Evolutionary conservation across 768 basidiomycete genomes (phyloP).

Genomic region (Candolleomyces efflorescens): DNA sequence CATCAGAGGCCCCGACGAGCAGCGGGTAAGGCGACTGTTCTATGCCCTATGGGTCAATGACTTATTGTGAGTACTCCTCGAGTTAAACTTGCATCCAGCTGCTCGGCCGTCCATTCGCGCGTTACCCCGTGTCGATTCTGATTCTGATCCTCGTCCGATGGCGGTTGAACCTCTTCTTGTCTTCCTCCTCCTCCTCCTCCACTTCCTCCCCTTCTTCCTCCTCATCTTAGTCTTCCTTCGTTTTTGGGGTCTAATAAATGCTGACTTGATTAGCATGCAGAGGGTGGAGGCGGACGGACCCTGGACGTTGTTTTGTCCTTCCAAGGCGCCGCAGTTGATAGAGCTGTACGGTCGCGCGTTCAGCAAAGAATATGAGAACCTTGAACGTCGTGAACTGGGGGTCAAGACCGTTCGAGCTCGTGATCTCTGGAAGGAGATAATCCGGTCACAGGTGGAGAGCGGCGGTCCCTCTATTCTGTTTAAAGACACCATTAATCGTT

Average conservation of each 20-base stretch:
- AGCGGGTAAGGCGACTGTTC: neutral
- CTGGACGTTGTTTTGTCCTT: slow-evolving; percentile 4
- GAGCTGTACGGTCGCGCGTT: neutral
- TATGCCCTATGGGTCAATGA: neutral
- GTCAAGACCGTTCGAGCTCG: neutral
- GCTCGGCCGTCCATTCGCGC: no score
- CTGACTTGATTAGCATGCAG: neutral
- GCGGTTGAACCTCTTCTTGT: no score
- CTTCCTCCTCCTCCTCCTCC: no score
- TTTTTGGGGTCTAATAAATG: no score
- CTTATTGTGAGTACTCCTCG: neutral
- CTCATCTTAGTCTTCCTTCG: no score
- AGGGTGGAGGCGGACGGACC: neutral
- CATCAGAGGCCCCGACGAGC: neutral
- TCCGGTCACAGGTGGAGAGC: neutral
- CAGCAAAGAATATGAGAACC: neutral
- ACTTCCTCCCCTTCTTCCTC: no score
- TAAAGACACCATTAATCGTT: slow-evolving; percentile 5
- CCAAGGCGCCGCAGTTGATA: neutral
- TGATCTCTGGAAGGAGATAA: neutral
- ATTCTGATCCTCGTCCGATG: no score
- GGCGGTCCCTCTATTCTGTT: slow-evolving; percentile 1
- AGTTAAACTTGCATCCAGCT: neutral
- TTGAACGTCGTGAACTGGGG: neutral
- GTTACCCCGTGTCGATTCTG: no score